A percentile compares a stretch with the other conserved stretches of the same genome.
Conservation (phyloP, 2,329 filamentous ascomycete species). For the Gaeumannomyces tritici region DNA sequence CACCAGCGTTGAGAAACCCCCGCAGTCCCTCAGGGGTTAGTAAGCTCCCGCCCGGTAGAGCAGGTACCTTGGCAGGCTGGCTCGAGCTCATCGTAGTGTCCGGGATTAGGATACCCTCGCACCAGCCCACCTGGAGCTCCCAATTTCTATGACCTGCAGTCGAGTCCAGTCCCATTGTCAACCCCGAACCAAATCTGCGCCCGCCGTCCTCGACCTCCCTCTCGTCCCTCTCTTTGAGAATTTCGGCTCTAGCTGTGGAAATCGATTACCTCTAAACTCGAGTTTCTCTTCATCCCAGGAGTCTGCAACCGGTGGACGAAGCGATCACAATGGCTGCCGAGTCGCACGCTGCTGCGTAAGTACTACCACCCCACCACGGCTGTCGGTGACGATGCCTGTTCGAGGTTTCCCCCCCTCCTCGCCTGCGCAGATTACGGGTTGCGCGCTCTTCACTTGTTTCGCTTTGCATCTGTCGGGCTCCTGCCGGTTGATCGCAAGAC, state of each 20-base stretch:
- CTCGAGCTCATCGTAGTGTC: background rate
- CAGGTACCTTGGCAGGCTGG: background rate
- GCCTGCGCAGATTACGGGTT: background rate
- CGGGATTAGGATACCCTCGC: background rate
- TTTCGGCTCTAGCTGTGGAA: background rate
- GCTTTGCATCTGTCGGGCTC: background rate
- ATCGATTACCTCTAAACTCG: background rate
- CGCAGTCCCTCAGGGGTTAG: background rate
- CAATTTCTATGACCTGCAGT: background rate
- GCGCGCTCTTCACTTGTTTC: background rate
- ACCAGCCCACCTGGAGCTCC: background rate
- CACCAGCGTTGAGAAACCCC: background rate
- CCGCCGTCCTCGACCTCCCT: background rate
- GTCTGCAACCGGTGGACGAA: background rate
- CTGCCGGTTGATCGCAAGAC: background rate
- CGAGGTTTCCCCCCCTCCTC: background rate
- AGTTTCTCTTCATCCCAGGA: background rate
- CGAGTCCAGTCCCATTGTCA: background rate
- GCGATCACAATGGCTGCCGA: conserved; percentile 2
- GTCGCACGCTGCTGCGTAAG: conserved; percentile 4
- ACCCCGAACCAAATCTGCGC: background rate
- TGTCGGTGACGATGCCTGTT: background rate
- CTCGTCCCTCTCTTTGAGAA: background rate
- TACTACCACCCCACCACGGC: conserved; percentile 2
- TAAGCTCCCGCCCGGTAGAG: background rate